A percentile compares a stretch with the other conserved stretches of the same genome.
phyloP scores from a whole-genome alignment of 2,329 filamentous ascomycete genomes.

The Cytospora leucostoma region DNA sequence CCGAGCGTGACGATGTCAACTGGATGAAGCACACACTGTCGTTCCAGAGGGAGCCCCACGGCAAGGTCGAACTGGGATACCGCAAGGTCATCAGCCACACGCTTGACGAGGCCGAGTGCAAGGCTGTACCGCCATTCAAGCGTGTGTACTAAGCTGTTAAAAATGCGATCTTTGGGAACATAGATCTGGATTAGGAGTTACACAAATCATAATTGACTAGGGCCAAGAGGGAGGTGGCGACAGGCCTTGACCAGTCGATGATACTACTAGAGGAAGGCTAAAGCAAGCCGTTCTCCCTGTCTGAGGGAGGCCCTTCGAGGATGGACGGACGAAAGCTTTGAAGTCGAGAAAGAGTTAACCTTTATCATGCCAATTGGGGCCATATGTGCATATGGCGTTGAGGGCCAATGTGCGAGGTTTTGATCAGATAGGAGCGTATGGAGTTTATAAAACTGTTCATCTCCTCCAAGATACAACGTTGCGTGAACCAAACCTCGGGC shows the following conservation, averaged over 20 bases:
- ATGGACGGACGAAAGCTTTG: not conserved
- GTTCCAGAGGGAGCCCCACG: slow-evolving; percentile 92
- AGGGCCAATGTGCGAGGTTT: slow-evolving; percentile 20
- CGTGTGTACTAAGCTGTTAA: slow-evolving; percentile 73
- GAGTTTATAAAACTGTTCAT: slow-evolving; percentile 15
- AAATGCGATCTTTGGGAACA: not conserved
- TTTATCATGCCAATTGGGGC: slow-evolving; percentile 17
- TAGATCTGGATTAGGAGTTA: slow-evolving; percentile 3
- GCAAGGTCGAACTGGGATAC: slow-evolving; percentile 83
- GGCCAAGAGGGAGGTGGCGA: slow-evolving; percentile 3
- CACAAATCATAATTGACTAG: not conserved
- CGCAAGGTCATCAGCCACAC: slow-evolving; percentile 79
- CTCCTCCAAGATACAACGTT: not conserved
- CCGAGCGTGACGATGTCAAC: slow-evolving; percentile 89
- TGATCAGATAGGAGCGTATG: slow-evolving; percentile 18
- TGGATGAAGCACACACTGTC: slow-evolving; percentile 99
- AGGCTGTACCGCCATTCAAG: slow-evolving; percentile 95
- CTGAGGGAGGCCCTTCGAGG: not conserved
- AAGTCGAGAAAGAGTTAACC: not conserved
- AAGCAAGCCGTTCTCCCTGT: not conserved
- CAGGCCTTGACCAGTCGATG: not conserved
- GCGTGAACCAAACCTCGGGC: not conserved
- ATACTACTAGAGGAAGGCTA: not conserved
- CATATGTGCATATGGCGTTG: slow-evolving; percentile 22
- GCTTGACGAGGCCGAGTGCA: slow-evolving; percentile 94